Percentiles rank a stretch among this genome's conserved stretches.
Conservation (phyloP, 371 early-diverging fungal genomes). For the Circinella umbellata region DNA sequence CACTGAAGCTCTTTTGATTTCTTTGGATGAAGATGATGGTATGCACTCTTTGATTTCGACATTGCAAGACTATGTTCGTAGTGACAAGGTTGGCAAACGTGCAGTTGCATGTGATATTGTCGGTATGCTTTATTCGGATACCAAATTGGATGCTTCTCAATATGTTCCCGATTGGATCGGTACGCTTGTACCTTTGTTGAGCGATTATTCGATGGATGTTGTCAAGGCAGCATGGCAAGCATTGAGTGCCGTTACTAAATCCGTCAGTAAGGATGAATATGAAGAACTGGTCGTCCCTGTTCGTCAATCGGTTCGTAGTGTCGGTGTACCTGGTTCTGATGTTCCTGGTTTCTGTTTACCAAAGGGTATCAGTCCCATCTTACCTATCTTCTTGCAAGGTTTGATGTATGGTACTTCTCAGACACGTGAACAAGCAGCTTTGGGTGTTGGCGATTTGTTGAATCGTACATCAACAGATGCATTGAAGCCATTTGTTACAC, state of each 20-base stretch:
- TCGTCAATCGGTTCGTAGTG: constrained; percentile 69
- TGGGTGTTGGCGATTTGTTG: constrained; percentile 77
- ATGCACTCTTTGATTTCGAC: constrained; percentile 73
- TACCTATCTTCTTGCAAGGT: constrained; percentile 94
- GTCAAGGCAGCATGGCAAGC: constrained; percentile 81
- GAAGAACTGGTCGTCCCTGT: constrained; percentile 80
- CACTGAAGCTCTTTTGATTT: constrained; percentile 65
- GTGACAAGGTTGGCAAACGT: constrained; percentile 58
- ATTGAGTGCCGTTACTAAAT: constrained; percentile 78
- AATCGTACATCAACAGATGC: constrained; percentile 75
- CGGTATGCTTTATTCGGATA: constrained; percentile 73
- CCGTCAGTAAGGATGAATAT: constrained; percentile 83
- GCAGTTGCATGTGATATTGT: constrained; percentile 64
- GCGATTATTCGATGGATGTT: constrained; percentile 60
- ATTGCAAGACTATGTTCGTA: constrained; percentile 69
- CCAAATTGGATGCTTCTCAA: constrained; percentile 64
- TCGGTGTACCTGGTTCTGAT: constrained; percentile 63
- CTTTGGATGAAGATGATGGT: constrained; percentile 80
- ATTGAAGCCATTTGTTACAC: constrained; percentile 90
- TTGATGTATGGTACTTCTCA: constrained; percentile 89
- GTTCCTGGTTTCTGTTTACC: constrained; percentile 91
- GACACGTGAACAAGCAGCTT: constrained; percentile 85
- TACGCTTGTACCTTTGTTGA: constrained; percentile 72
- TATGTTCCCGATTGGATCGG: constrained; percentile 88
- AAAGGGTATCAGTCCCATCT: constrained; percentile 89